Evolutionary conservation across 164 flowering plant species (phyloP).

Genomic region (Protea cynaroides): DNA sequence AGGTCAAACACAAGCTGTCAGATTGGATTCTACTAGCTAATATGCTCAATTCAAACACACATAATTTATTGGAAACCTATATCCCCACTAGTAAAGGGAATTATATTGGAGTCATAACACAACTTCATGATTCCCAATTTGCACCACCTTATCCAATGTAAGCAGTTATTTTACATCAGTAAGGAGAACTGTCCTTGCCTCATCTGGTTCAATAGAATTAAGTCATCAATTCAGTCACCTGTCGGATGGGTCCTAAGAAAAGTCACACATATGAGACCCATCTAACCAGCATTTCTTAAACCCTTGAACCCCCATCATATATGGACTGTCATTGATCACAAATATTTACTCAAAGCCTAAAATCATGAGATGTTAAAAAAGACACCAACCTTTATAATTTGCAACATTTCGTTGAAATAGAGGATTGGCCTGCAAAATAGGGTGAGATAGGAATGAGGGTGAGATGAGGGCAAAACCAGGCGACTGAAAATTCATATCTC

Average conservation of each 20-base stretch:
- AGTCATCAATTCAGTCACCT: neutral
- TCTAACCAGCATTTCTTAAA: neutral
- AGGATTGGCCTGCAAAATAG: constrained; percentile 68
- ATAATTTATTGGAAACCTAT: too few relatives aligned
- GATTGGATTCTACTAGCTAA: too few relatives aligned
- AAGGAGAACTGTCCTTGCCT: too few relatives aligned
- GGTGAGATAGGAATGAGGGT: constrained; percentile 1
- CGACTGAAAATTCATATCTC: neutral
- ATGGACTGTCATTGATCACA: too few relatives aligned
- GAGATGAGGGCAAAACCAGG: neutral
- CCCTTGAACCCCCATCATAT: too few relatives aligned
- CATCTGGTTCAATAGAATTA: neutral
- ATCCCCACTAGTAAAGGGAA: too few relatives aligned
- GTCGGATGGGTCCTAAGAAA: neutral
- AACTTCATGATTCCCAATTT: too few relatives aligned
- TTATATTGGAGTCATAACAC: too few relatives aligned
- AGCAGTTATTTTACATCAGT: too few relatives aligned
- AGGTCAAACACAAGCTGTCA: too few relatives aligned
- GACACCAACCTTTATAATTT: constrained; percentile 53
- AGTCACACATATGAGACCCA: neutral
- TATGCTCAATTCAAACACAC: too few relatives aligned
- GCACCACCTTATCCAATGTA: too few relatives aligned
- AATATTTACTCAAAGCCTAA: neutral
- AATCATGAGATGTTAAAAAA: neutral
- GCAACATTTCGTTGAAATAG: constrained; percentile 58